A percentile compares a stretch with the other conserved stretches of the same genome.
phyloP scores from a whole-genome alignment of 2,329 filamentous ascomycete species.

The Aspergillus persii region DNA sequence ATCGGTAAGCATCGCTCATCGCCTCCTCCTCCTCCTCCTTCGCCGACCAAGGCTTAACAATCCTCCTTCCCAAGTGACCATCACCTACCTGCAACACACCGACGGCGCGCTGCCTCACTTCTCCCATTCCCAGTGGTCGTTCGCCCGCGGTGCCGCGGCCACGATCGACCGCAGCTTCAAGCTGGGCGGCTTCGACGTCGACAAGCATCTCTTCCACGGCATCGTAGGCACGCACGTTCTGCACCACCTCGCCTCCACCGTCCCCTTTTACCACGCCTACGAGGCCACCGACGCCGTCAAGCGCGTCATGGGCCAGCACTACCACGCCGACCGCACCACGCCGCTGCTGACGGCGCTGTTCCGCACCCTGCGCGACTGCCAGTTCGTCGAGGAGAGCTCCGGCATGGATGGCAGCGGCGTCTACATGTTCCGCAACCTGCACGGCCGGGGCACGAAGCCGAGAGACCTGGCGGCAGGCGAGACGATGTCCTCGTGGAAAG shows the following conservation, averaged over 20 bases:
- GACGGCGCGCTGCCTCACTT: slow-evolving; percentile 58
- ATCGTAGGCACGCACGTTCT: slow-evolving; percentile 64
- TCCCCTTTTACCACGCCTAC: slow-evolving; percentile 46
- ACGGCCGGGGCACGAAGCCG: not conserved
- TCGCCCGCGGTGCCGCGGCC: slow-evolving; percentile 58
- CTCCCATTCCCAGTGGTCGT: slow-evolving; percentile 58
- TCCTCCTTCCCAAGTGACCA: slow-evolving; percentile 54
- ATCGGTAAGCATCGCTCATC: not conserved
- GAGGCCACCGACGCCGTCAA: not conserved
- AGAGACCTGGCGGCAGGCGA: not conserved
- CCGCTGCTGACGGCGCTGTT: not conserved
- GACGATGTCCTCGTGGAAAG: not conserved
- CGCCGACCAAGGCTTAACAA: too few species aligned
- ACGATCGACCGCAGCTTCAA: slow-evolving; percentile 65
- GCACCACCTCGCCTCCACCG: slow-evolving; percentile 60
- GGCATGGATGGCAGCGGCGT: not conserved
- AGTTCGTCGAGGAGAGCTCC: not conserved
- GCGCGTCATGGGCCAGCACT: slow-evolving; percentile 22
- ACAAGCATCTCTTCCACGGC: slow-evolving; percentile 60
- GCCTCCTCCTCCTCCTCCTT: not conserved
- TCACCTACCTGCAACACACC: slow-evolving; percentile 73
- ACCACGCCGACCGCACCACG: slow-evolving; percentile 48
- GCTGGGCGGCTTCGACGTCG: slow-evolving; percentile 49
- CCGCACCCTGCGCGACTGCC: not conserved
- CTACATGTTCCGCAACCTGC: not conserved